These are phyloP conservation scores for Davidsoniella virescens DNA, from an alignment of 2,329 filamentous ascomycete genomes.

Conservation along the genomic window DNA sequence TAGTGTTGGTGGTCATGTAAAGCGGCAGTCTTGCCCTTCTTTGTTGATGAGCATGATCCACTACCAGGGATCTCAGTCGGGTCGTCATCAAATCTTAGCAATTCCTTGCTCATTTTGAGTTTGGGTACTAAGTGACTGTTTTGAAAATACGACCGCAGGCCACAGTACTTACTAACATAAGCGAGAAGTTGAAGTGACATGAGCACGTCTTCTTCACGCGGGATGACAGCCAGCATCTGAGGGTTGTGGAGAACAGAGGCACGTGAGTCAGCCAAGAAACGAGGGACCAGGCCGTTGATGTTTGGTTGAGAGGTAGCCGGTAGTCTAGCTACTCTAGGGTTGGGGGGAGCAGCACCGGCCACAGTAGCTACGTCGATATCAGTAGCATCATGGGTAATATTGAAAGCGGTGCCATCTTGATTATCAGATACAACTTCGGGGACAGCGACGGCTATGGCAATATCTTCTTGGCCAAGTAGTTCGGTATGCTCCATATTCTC, in stretches of 20 bases:
- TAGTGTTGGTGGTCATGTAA: not conserved
- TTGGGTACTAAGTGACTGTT: constrained; percentile 83
- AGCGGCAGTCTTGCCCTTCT: not conserved
- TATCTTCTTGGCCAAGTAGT: constrained; percentile 16
- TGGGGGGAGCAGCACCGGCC: constrained; percentile 47
- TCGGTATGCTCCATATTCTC: constrained; percentile 66
- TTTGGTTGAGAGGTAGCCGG: constrained; percentile 9
- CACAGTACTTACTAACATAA: constrained; percentile 98
- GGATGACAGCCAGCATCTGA: constrained; percentile 76
- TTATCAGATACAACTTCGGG: constrained; percentile 67
- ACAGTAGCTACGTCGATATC: constrained; percentile 68
- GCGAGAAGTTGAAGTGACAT: constrained; percentile 95
- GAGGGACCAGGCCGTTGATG: constrained; percentile 52
- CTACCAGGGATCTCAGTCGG: constrained; percentile 15
- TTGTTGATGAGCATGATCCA: not conserved
- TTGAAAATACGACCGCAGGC: constrained; percentile 88
- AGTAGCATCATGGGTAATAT: constrained; percentile 73
- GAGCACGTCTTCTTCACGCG: constrained; percentile 88
- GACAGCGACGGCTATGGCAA: constrained; percentile 58
- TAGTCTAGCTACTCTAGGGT: constrained; percentile 21
- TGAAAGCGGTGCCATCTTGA: constrained; percentile 82
- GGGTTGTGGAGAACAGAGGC: constrained; percentile 49
- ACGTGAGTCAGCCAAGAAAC: constrained; percentile 55
- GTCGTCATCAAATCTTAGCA: constrained; percentile 60
- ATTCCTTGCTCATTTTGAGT: constrained; percentile 75